Base-by-base conservation (phyloP, 139 green algal genomes). In the Chlorella sorokiniana region DNA sequence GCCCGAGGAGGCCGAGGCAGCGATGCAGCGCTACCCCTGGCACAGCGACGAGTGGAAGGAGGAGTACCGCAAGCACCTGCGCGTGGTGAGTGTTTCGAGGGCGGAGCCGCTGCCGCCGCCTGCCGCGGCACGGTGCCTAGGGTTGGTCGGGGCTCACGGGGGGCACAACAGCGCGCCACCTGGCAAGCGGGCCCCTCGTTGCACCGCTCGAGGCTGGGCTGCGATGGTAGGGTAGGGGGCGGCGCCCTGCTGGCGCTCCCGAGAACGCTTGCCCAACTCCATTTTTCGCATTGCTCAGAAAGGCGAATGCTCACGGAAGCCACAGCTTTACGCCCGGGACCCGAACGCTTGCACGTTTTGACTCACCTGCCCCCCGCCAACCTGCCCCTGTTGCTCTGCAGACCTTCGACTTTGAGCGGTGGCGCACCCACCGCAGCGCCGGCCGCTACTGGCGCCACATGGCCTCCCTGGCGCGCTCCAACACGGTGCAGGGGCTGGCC, bases 391-490 rank as follows among this genome's bases (percentile, higher is more conserved):
- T 37, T 27, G n/a, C n/a, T n/a, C n/a, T 48, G 38, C 61, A 81
- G 76, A 63, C 69, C 41, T 81, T 81, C 38, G 76, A 81, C 25
- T 71, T 81, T 40, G 76, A 73, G 18, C 76, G 63, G 16, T 81
- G 76, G 76, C 33, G 45, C n/a, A 61, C 23, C 18, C 76, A 81
- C 76, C 61, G 76, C 61, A 69, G 45, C 76, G 63, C 61, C 41
- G 38, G 45, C 61, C 76, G 76, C 76, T 81, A 81, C 62, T 52
- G 51, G 61, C 76, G 76, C 40, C 76, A 81, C 61, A 61, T 81
- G 4, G 65, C 44, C 20, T 42, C 61, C 76, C 37, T 81, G 40
- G 33, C 62, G 20, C 48, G 63, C n/a, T 68, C 73, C 38, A 61
- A 61, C 73, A 79, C 40, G 33, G 52, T 79, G 73, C 63, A 61